A percentile compares a stretch with the other conserved stretches of the same genome.
These are phyloP conservation scores for Jatropha multifida DNA, from an alignment of 441 rosid species.

Conservation along the genomic window DNA sequence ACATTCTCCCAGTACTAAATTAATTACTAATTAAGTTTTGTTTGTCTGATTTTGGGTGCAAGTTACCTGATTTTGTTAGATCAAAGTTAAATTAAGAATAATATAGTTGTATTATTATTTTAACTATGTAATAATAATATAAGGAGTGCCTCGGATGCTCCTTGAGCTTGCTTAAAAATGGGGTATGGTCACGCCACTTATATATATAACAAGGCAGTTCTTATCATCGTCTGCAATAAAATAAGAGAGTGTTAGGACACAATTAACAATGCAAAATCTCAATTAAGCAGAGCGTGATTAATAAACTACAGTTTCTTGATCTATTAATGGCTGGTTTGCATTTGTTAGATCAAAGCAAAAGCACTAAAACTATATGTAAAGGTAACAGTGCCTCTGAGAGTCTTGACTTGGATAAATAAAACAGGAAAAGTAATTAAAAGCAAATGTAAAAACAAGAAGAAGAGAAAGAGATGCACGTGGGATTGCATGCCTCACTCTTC, in stretches of 20 bases:
- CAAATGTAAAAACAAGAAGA: neutral
- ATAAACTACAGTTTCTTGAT: neutral
- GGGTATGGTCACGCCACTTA: slow-evolving; percentile 22
- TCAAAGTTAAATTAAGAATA: neutral
- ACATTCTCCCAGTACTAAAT: neutral
- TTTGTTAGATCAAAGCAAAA: slow-evolving; percentile 4
- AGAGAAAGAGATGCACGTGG: slow-evolving; percentile 42
- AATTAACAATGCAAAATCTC: slow-evolving; percentile 2
- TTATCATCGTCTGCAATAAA: slow-evolving; percentile 19
- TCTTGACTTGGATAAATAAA: neutral
- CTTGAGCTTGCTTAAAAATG: slow-evolving; percentile 22
- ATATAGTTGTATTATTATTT: neutral
- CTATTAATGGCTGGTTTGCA: neutral
- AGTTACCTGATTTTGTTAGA: neutral
- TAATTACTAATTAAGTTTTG: too few species aligned
- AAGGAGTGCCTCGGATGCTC: slow-evolving; percentile 36
- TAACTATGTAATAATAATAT: neutral
- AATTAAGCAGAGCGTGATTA: neutral
- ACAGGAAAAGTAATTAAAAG: neutral
- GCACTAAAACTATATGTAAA: neutral
- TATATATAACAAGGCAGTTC: slow-evolving; percentile 16
- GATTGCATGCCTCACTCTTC: slow-evolving; percentile 38
- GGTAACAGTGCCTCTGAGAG: too few species aligned
- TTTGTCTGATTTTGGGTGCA: neutral
- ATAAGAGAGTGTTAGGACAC: slow-evolving; percentile 8